Conservation (phyloP, 805 yeast species). For the Candida pini region DNA sequence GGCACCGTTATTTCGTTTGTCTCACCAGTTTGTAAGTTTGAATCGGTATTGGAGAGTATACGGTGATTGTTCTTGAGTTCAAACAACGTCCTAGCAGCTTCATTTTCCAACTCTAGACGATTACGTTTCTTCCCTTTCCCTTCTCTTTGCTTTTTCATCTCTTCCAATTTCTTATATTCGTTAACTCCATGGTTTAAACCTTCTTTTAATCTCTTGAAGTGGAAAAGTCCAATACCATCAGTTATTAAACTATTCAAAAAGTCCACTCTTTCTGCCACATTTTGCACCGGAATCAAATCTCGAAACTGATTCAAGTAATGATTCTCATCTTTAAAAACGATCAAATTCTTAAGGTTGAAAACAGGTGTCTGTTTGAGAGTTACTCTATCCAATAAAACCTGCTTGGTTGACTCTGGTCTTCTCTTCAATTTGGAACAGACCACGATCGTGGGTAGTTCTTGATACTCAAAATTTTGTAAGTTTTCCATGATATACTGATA, state of each 20-base stretch:
- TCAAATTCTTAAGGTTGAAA: slow-evolving; percentile 8
- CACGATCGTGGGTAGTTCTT: slow-evolving; percentile 11
- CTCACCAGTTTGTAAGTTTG: too few species aligned
- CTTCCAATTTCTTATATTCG: slow-evolving; percentile 3
- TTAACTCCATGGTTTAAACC: too few species aligned
- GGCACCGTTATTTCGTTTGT: too few species aligned
- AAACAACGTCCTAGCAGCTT: too few species aligned
- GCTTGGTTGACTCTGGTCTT: background rate
- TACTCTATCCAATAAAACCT: slow-evolving; percentile 1
- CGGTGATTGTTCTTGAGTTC: too few species aligned
- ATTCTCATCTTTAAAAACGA: slow-evolving; percentile 12
- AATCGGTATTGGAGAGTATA: too few species aligned
- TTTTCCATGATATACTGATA: slow-evolving; percentile 17
- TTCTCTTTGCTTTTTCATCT: slow-evolving; percentile 1
- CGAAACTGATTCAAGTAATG: slow-evolving; percentile 14
- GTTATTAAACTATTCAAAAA: slow-evolving; percentile 19
- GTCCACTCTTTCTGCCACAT: slow-evolving; percentile 10
- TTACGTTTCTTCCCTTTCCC: background rate
- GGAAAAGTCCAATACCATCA: slow-evolving; percentile 19
- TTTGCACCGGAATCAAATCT: slow-evolving; percentile 11
- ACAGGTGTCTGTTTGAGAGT: slow-evolving; percentile 11
- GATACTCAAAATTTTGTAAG: slow-evolving; percentile 5
- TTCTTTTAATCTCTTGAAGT: too few species aligned
- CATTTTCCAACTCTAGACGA: too few species aligned
- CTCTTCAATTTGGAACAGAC: background rate